Evolutionary conservation across 2,329 filamentous ascomycete genomes (phyloP), one percentile per base, ranked within the genome.

Genomic region (Rutstroemia sp.): DNA sequence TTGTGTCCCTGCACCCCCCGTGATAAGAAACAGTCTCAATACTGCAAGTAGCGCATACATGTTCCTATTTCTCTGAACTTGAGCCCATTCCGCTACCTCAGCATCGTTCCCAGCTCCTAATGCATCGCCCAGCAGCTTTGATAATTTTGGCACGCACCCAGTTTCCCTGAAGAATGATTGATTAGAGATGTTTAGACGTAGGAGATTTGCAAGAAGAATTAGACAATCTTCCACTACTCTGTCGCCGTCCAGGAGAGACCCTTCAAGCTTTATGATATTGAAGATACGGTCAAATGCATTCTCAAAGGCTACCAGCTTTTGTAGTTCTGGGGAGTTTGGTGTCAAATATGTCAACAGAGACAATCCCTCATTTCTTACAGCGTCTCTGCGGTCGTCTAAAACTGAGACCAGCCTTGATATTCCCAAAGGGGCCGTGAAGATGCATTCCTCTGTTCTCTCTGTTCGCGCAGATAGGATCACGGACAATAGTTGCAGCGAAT

Each of bases 241-340:
- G 44, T 89, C 90, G 16, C 94, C 94, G 64, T 95, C 86, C 4
- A 79, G 79, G 46, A 99, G 75, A 2, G 86, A 87, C 0, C 94
- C 94, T 66, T 99, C 94, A 0, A 79, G 76, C 62, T 86, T 81
- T 53, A 99, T 88, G 53, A 97, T 85, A 46, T 78, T 78, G 69
- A 97, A 96, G 25, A 95, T 76, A 45, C 87, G 84, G 59, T 94
- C 90, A 65, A 96, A 97, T 0, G 92, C 89, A 76, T 90, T 92
- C 67, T 96, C 91, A 63, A 96, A 97, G 0, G 91, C 94, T 23
- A 97, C 92, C 2, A 97, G 79, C 71, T 97, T 97, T 69, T 97
- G 92, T 52, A 99, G 81, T 65, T 97, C 92, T 44, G 86, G 75
- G 8, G 92, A 96, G 0, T 85, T 86, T 30, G 90, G 89, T 0